Evolutionary conservation across 495 filamentous ascomycete species (phyloP), one percentile per base, ranked within the genome.

Genomic region (Delitschia confertaspora): DNA sequence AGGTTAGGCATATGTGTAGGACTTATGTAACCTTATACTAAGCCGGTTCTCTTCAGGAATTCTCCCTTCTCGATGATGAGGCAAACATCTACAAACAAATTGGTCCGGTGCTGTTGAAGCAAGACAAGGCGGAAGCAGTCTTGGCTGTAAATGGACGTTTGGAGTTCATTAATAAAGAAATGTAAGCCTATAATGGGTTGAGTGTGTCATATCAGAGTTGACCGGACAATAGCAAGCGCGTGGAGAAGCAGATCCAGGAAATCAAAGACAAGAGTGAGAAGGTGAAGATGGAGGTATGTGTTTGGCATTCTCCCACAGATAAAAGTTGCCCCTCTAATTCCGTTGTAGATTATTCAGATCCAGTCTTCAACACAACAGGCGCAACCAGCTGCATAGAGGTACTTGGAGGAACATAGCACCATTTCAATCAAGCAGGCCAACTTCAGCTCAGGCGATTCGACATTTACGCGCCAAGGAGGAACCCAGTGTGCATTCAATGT

Each of bases 51-150:
- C 1, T 40, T 17, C 42, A 87, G 78, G 91, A 98, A 68, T 95
- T 98, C 64, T 65, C 73, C 22, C 71, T 71, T 42, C 71, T 96
- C 44, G 75, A 78, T 45, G 78, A 85, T 34, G 79, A 80, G 49
- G 79, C 89, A 47, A 84, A 80, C 38, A 93, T 99, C 65, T 99
- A 87, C 73, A 96, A 96, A 63, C 74, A 94, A 25, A 76, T 95
- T 38, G 91, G 91, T 1, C 91, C 91, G 0, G 83, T 96, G 7
- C 69, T 99, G 33, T 64, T 96, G 56, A 95, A 96, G 69, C 93
- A 96, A 63, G 91, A 96, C 9, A 85, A 82, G 56, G 63, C 68
- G 2, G 91, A 98, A 54, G 91, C 93, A 0, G 72, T 80, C 35
- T 80, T 85, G 75, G 85, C 87, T 4, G 93, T 98, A 22, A 83